phyloP scores from a whole-genome alignment of 2,329 filamentous ascomycete species.

The Helminthosporium solani region DNA sequence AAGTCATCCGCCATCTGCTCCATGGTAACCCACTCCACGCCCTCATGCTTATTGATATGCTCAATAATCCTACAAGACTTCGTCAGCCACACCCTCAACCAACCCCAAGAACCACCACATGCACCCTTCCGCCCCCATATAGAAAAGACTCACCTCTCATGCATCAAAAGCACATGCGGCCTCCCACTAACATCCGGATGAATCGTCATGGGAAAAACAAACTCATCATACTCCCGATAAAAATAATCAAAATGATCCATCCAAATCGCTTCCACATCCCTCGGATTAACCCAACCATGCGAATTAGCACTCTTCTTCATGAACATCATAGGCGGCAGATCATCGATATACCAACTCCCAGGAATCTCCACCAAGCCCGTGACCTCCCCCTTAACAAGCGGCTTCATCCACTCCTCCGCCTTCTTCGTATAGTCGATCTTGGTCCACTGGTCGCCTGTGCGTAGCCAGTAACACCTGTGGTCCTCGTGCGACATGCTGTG shows the following conservation, averaged over 20 bases:
- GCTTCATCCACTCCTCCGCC: conserved; percentile 67
- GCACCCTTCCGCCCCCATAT: too few relatives aligned
- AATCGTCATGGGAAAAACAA: conserved; percentile 75
- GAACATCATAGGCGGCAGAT: conserved; percentile 67
- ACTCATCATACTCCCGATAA: conserved; percentile 74
- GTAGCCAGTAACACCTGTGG: conserved; percentile 63
- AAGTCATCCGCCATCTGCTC: conserved; percentile 72
- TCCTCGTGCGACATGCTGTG: conserved; percentile 68
- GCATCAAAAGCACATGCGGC: conserved; percentile 72
- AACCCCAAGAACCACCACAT: too few relatives aligned
- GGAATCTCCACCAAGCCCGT: conserved; percentile 69
- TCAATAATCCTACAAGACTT: conserved; percentile 58
- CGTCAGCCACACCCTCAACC: neutral
- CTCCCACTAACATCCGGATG: conserved; percentile 67
- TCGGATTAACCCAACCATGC: conserved; percentile 60
- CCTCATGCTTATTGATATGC: conserved; percentile 64
- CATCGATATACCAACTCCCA: conserved; percentile 63
- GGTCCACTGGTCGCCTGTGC: conserved; percentile 65
- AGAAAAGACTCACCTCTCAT: conserved; percentile 57
- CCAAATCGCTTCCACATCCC: conserved; percentile 67
- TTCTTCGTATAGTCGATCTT: conserved; percentile 67
- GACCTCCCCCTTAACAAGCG: conserved; percentile 57
- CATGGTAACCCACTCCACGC: conserved; percentile 69
- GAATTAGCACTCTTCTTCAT: conserved; percentile 65
- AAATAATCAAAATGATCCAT: conserved; percentile 71